Percentiles rank a stretch among this genome's conserved stretches.
phyloP scores from a whole-genome alignment of 805 yeast species.

The Kluyveromyces nonfermentans region DNA sequence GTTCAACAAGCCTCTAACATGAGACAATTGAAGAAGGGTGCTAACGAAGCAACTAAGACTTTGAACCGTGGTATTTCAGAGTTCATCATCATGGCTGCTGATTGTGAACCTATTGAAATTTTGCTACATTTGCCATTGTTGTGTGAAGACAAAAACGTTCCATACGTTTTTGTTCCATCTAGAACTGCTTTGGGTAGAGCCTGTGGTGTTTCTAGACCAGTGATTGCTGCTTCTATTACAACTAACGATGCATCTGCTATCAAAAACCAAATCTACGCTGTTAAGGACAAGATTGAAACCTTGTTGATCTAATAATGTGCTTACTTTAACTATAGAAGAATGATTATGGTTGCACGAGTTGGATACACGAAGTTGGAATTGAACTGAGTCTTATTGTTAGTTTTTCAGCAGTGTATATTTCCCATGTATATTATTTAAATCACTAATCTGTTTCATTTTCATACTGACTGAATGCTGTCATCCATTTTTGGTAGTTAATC shows the following conservation, averaged over 20 bases:
- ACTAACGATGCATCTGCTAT: slow-evolving; percentile 97
- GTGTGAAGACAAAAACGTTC: slow-evolving; percentile 99
- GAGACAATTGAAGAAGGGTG: slow-evolving; percentile 99
- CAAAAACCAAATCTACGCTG: slow-evolving; percentile 92
- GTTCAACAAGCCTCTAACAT: slow-evolving; percentile 96
- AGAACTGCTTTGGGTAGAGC: slow-evolving; percentile 99
- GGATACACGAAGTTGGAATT: neutral
- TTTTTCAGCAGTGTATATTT: neutral
- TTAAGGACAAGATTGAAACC: slow-evolving; percentile 98
- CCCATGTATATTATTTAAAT: neutral
- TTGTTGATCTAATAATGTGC: slow-evolving; percentile 72
- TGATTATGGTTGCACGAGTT: slow-evolving; percentile 1
- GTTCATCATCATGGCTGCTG: slow-evolving; percentile 99
- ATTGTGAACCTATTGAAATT: slow-evolving; percentile 98
- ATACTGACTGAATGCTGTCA: no score
- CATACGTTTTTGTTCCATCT: slow-evolving; percentile 97
- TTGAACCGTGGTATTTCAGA: slow-evolving; percentile 99
- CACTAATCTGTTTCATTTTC: neutral
- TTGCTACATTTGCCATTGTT: slow-evolving; percentile 92
- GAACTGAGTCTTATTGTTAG: neutral
- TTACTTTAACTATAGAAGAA: no score
- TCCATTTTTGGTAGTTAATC: no score
- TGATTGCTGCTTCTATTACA: slow-evolving; percentile 96
- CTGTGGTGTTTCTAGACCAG: slow-evolving; percentile 99
- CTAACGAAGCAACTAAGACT: slow-evolving; percentile 98